Evolutionary conservation across 148 eudicot genomes (phyloP).

Genomic region (Chenopodium berlandieri): DNA sequence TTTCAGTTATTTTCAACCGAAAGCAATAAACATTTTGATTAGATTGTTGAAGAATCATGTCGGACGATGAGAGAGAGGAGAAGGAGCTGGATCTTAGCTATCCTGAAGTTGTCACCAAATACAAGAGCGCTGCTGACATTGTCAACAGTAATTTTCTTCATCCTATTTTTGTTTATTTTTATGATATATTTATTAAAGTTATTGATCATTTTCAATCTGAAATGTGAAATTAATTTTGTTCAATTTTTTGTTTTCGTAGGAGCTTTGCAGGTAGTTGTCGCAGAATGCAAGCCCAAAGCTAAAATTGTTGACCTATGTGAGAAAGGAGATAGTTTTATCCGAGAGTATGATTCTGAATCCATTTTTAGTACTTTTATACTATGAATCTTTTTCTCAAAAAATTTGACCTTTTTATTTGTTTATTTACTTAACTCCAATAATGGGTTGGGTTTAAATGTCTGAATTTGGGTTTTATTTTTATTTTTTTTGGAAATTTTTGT

Average conservation of each 20-base stretch:
- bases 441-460: no score
- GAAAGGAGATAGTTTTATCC: slow-evolving; percentile 67
- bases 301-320: slow-evolving; percentile 88
- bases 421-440: neutral
- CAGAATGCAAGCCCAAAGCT: slow-evolving; percentile 82
- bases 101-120: slow-evolving; percentile 94
- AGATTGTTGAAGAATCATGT: slow-evolving; percentile 35
- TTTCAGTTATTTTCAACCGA: slow-evolving; percentile 13
- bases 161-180: neutral
- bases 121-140: slow-evolving; percentile 90
- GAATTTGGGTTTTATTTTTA: neutral
- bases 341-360: slow-evolving; percentile 38
- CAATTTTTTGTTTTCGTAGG: slow-evolving; percentile 40
- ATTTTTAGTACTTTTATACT: neutral
- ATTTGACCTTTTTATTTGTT: neutral
- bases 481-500: neutral
- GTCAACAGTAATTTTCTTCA: slow-evolving; percentile 53
- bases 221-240: neutral
- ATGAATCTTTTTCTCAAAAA: no score
- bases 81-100: slow-evolving; percentile 82
- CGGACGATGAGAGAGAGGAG: slow-evolving; percentile 96
- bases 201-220: neutral
- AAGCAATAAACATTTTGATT: neutral
- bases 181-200: neutral
- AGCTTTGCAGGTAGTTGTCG: slow-evolving; percentile 76